Evolutionary conservation across 495 filamentous ascomycete genomes (phyloP), one percentile per base, ranked within the genome.

Genomic region (Hypoxylon rickii): DNA sequence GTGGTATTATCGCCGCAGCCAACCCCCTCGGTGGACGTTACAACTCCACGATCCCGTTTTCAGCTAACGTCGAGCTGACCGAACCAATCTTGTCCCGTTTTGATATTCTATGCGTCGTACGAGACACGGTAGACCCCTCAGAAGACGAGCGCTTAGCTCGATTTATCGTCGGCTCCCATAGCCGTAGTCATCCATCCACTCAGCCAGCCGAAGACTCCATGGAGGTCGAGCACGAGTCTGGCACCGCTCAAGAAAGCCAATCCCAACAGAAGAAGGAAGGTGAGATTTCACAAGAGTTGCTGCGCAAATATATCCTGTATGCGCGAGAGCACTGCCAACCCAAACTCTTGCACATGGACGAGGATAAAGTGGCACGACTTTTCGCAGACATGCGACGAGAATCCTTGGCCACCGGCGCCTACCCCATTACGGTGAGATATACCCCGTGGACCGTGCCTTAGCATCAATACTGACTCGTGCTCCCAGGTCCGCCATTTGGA

Each of bases 71-170:
- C 39, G 90, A 97, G 64, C 81, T 99, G 34, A 99, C 94, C 0
- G 94, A 99, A 67, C 94, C 95, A 46, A 97, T 99, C 66, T 72
- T 99, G 58, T 97, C 93, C 8, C 95, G 95, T 82, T 99, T 99
- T 73, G 95, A 99, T 64, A 96, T 99, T 61, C 86, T 99, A 41
- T 96, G 90, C 67, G 95, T 99, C 18, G 92, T 99, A 21, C 87
- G 95, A 21, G 95, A 99, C 69, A 90, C 93, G 4, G 95, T 99
- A n/a, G 93, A 97, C 63, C 94, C 95, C 0, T 78, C 73, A n/a
- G 90, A 97, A 69, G 95, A 99, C 60, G 95, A 97, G 75, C 85
- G 92, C 15, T 82, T 99, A 10, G 95, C 95, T 33, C 86, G 85
- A 39, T 99, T 99, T 73, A 96, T 99, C 40, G 90, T 99, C 29